These are phyloP conservation scores for Penicillium atrosanguineum DNA, from an alignment of 495 filamentous ascomycete species.

Conservation along the genomic window DNA sequence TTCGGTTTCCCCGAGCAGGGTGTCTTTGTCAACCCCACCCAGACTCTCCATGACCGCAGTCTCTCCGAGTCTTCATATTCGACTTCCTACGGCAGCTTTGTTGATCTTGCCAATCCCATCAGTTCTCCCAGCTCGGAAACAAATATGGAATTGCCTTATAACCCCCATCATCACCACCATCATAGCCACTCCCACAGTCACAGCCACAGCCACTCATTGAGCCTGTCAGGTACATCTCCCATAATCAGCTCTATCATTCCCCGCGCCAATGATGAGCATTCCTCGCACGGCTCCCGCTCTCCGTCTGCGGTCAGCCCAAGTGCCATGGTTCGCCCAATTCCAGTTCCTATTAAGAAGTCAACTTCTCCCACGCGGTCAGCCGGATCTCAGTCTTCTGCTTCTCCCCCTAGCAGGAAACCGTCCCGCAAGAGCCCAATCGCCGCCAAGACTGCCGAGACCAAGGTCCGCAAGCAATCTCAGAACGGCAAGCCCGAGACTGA, in stretches of 20 bases:
- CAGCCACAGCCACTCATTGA: constrained; percentile 35
- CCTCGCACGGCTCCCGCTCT: constrained; percentile 39
- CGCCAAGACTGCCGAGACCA: constrained; percentile 74
- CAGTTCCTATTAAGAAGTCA: constrained; percentile 68
- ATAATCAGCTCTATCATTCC: constrained; percentile 40
- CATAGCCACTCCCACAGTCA: constrained; percentile 1
- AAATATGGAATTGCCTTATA: constrained; percentile 61
- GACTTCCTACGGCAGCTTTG: constrained; percentile 71
- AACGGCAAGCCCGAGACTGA: constrained; percentile 76
- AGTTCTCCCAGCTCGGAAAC: constrained; percentile 65
- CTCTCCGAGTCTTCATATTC: constrained; percentile 83
- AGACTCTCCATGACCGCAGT: constrained; percentile 80
- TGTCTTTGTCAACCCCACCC: constrained; percentile 81
- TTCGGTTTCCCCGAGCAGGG: constrained; percentile 50
- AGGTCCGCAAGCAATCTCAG: constrained; percentile 70
- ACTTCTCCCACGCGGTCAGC: constrained; percentile 56
- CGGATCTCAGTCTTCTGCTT: constrained; percentile 59
- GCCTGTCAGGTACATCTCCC: constrained; percentile 24
- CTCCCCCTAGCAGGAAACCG: constrained; percentile 64
- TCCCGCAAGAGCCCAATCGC: constrained; percentile 72
- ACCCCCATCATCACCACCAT: constrained; percentile 23
- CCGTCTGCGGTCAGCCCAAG: constrained; percentile 63
- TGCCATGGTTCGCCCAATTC: constrained; percentile 58
- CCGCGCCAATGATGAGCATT: constrained; percentile 31
- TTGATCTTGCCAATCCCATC: constrained; percentile 72